These are phyloP conservation scores for Albizia julibrissin DNA, from an alignment of 306 rosid species.

Conservation along the genomic window DNA sequence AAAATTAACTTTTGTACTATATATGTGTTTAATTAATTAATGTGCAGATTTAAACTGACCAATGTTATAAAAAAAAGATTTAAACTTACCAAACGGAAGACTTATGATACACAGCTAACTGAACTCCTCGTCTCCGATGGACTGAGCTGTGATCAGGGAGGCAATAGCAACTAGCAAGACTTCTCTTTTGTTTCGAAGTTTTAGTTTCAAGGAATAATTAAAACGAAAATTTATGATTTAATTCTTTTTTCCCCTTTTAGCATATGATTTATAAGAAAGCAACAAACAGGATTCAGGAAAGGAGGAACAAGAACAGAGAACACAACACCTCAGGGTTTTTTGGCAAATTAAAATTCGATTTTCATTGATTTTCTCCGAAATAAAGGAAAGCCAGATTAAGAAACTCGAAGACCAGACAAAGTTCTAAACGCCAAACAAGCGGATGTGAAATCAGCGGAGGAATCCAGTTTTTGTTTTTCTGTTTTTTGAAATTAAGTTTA, in stretches of 20 bases:
- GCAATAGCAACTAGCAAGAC: neutral
- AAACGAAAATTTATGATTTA: neutral
- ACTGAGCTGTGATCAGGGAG: neutral
- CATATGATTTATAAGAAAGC: neutral
- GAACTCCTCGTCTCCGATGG: neutral
- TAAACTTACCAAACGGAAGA: too few species aligned
- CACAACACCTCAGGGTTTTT: neutral
- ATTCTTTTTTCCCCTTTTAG: too few species aligned
- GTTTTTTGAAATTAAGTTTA: too few species aligned
- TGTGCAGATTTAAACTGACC: too few species aligned
- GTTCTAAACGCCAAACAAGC: neutral
- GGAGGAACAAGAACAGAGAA: neutral
- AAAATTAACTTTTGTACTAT: too few species aligned
- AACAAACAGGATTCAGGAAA: neutral
- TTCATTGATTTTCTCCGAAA: neutral
- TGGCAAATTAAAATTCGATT: too few species aligned
- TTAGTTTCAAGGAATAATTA: neutral
- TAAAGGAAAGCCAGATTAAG: neutral
- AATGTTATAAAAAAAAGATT: too few species aligned
- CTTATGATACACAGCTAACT: neutral
- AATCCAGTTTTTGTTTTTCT: too few species aligned
- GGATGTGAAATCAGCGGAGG: neutral
- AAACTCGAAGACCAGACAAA: neutral
- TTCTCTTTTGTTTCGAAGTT: too few species aligned
- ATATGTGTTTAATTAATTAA: too few species aligned